Percentiles rank a stretch among this genome's conserved stretches.
phyloP scores from a whole-genome alignment of 371 early-diverging fungal genomes.

The Apophysomyces sp. region DNA sequence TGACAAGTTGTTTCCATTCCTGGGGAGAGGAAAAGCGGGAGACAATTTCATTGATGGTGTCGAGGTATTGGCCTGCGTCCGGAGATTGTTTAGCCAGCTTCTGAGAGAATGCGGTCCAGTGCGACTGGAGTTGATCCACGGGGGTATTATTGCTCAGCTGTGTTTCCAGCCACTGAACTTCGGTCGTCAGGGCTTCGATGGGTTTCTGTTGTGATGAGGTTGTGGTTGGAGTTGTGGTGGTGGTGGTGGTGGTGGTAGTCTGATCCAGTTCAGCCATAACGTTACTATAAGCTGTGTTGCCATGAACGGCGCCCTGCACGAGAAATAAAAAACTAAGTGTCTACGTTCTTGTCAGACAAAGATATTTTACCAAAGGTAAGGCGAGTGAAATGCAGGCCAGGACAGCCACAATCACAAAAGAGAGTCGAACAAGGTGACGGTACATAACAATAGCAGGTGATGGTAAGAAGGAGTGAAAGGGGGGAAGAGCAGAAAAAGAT shows the following conservation, averaged over 20 bases:
- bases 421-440: not conserved
- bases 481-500: not conserved
- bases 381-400: not conserved
- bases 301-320: not conserved
- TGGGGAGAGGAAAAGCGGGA: not conserved
- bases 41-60: not conserved
- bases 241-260: not conserved
- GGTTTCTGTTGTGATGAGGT: not conserved
- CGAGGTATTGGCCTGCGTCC: not conserved
- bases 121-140: slow-evolving; percentile 6
- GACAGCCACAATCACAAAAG: not conserved
- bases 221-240: not conserved
- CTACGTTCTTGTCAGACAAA: not conserved
- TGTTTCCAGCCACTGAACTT: slow-evolving; percentile 5
- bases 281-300: not conserved
- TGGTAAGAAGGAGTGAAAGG: not conserved
- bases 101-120: slow-evolving; percentile 5
- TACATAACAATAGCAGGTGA: not conserved
- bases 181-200: not conserved
- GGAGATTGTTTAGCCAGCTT: not conserved
- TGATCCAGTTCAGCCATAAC: not conserved
- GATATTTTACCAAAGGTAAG: not conserved
- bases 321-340: not conserved
- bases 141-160: not conserved
- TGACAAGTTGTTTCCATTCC: slow-evolving; percentile 5